Percentiles rank a stretch among this genome's conserved stretches.
Evolutionary conservation across 1,284 basidiomycete genomes (phyloP).

Genomic region (Chondrostereum purpureum): DNA sequence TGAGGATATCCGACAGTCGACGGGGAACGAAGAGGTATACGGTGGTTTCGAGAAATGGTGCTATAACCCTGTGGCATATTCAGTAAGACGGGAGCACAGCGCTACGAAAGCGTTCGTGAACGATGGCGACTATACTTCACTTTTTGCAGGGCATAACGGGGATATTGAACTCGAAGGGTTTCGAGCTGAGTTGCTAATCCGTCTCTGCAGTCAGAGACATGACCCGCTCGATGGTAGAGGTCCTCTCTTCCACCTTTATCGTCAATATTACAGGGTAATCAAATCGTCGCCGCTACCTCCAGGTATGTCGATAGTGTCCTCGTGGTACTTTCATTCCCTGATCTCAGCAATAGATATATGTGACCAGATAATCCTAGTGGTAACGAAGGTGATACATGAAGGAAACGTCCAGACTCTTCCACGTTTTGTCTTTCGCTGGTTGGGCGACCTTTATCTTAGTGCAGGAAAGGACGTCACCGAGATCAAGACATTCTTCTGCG

Average conservation of each 20-base stretch:
- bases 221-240: not conserved
- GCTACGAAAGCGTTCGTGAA: not conserved
- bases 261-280: not conserved
- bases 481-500: not conserved
- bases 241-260: not conserved
- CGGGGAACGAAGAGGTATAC: not conserved
- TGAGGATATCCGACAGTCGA: not conserved
- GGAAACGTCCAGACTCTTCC: not conserved
- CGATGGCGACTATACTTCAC: not conserved
- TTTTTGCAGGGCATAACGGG: not conserved
- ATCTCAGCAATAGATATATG: not conserved
- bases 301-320: not conserved
- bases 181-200: not conserved
- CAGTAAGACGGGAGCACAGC: not conserved
- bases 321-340: not conserved
- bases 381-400: not conserved
- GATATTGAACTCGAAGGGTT: not conserved
- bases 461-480: not conserved
- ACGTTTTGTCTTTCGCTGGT: not conserved
- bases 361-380: not conserved
- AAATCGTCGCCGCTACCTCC: not conserved
- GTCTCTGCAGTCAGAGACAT: too few relatives aligned
- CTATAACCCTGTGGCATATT: not conserved
- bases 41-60: not conserved
- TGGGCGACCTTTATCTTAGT: not conserved